Base-by-base conservation (phyloP, 1,284 basidiomycete species). In the Leucoagaricus sp. region DNA sequence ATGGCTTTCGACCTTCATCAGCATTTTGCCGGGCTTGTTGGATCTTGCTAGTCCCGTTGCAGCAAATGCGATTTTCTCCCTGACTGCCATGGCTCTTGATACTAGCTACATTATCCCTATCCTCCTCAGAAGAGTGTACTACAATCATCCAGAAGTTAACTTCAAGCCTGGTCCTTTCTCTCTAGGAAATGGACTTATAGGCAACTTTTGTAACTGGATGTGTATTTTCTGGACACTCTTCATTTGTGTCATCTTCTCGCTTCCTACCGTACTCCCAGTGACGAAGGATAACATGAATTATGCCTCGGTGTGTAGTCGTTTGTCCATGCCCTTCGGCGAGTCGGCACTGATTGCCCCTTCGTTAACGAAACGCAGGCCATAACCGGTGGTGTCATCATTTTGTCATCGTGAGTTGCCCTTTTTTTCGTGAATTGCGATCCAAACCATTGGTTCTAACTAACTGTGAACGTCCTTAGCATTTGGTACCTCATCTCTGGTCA, bases 111-210 rank as follows among this genome's bases (percentile, higher is more conserved):
- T 89, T 59, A 86, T 91, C 58, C 88, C 90, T 1, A 88, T 91
- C 65, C 78, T 84, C 67, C 73, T 87, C 67, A 83, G 91, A 34
- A 80, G 92, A 56, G 72, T 89, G 56, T 93, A 82, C 71, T 77
- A 81, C 57, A 79, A 88, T 60, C 93, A 96, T 66, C 93, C 93
- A 0, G 93, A 95, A 50, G 88, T 95, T 34, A 76, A 76, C 63
- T 94, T 92, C 78, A 87, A 86, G 68, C 92, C 93, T 0, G 93
- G 93, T n/a, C 93, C 93, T 17, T 95, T 93, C 74, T 90, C 86
- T 69, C 86, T 94, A 78, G 93, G 93, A 21, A 76, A 84, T 52
- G 91, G 91, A 0, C 63, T 77, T 58, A 68, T 93, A 19, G 91
- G 89, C 2, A 81, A 79, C 74, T 65, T 78, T 13, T 80, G 82